Conservation (phyloP, 352 stramenopile genomes). For the Achlya hypogyna region DNA sequence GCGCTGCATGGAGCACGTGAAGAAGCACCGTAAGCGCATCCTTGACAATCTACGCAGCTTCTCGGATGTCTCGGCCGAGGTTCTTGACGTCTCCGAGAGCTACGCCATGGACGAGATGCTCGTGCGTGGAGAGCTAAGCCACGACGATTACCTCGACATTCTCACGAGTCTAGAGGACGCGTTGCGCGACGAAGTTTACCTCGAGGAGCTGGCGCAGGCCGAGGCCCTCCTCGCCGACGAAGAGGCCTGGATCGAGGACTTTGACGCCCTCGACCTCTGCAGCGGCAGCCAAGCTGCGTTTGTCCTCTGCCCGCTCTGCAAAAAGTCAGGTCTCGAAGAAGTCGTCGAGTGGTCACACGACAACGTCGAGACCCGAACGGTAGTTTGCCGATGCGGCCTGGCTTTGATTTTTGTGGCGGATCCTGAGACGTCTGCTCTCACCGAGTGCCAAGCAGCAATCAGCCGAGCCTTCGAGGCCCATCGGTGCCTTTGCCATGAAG, state of each 20-base stretch:
- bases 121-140: conserved; percentile 38
- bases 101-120: conserved; percentile 51
- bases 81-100: conserved; percentile 16
- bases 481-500: conserved; percentile 15
- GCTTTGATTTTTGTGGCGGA: neutral
- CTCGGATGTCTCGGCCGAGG: conserved; percentile 35
- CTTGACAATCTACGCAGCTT: conserved; percentile 53
- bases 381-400: conserved; percentile 7
- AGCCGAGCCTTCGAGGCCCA: conserved; percentile 6
- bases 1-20: conserved; percentile 58
- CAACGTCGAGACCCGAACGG: neutral
- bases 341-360: neutral
- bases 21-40: conserved; percentile 46
- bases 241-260: conserved; percentile 18
- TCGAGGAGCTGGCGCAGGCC: conserved; percentile 20
- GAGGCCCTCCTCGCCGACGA: conserved; percentile 12
- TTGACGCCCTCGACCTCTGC: conserved; percentile 8
- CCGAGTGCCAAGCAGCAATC: neutral
- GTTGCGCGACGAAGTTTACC: conserved; percentile 37
- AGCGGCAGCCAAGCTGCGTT: conserved; percentile 5
- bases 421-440: neutral
- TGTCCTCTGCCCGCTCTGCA: conserved; percentile 15
- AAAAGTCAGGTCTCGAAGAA: conserved; percentile 4
- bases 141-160: conserved; percentile 69
- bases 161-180: conserved; percentile 62